Evolutionary conservation across 2,329 filamentous ascomycete genomes (phyloP), one percentile per base, ranked within the genome.

Genomic region (Triangularia setosa): DNA sequence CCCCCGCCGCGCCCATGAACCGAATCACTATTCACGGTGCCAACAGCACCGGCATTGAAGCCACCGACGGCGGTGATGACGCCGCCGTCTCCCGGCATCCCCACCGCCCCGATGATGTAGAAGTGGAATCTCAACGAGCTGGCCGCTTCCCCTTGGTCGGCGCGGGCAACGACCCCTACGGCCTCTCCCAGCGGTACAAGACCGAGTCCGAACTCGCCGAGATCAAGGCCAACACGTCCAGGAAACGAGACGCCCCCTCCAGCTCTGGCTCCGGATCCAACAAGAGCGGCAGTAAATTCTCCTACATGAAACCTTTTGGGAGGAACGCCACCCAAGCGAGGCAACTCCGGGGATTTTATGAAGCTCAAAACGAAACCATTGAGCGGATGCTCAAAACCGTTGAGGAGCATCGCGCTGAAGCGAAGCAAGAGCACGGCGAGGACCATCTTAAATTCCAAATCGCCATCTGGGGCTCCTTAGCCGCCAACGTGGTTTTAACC

Each of bases 291-390:
- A 66, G 67, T 53, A 62, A 69, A 23, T 60, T 73, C 11, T 62
- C 58, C 1, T 77, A 76, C 67, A 72, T 75, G 16, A 73, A 71
- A 16, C 60, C 67, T 11, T 69, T 73, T 14, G 72, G 68, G 72
- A 77, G 69, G 76, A 68, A 69, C 2, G 73, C 73, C n/a, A 58
- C 72, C 24, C 73, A 72, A 61, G 74, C 72, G 16, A 72, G 72
- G 6, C 71, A 71, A n/a, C 75, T 98, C 16, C 84, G 90, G 72
- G 85, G 87, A 59, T 98, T 97, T 79, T 98, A 98, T 81, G 86
- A 92, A 75, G 83, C 84, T 28, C 94, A 99, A 75, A 99, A 99
- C 75, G 91, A 93, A 75, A 93, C 92, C 71, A 99, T 99, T 69
- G 87, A 97, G 79, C 87, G 92, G 11, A 85, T 97, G 78, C 83